Base-by-base conservation (phyloP, 192 early-diverging fungal species). In the Linnemannia schmuckeri region DNA sequence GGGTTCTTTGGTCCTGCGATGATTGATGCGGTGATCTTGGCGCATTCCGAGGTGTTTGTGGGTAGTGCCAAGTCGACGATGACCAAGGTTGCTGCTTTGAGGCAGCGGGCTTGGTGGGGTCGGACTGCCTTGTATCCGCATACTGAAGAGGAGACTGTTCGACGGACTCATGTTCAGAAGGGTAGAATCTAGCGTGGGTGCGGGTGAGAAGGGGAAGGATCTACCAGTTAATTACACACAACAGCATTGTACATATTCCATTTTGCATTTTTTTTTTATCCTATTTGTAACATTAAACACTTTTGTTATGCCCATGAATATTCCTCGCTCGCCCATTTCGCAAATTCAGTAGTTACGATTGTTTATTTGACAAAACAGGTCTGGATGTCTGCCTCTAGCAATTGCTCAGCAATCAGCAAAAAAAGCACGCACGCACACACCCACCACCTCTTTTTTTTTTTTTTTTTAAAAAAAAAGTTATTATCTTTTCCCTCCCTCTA, bases 1-100 rank as follows among this genome's bases (percentile, higher is more conserved):
- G 77, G 77, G 35, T 35, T 70, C 49, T 79, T 79, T 79, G 77
- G 77, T 0, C 47, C 77, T 10, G 77, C 77, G 2, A 0, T 79
- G 70, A 49, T 79, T 12, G 77, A 79, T 72, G 77, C 77, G 10
- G 77, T 33, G 13, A 41, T 79, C 35, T 41, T 79, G 35, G 77
- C 77, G 9, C 33, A 79, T 55, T 70, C 77, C 0, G 77, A 79
- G 10, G 68, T 70, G 37, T 55, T 79, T 41, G 46, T 79, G 10
- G 77, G 77, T 2, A 79, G 55, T 9, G 20, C n/a, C 5, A 52
- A 46, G 44, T 72, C 70, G 17, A 79, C 69, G 20, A 79, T 79
- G 77, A 72, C 69, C 3, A 54, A 30, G 27, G 47, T 79, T 41
- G 77, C 77, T 0, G 70, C 77, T 4, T 30, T 49, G 77, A 70